A percentile compares a stretch with the other conserved stretches of the same genome.
These are phyloP conservation scores for Neostapfia colusana DNA, from an alignment of 176 grass and related monocot genomes.

Conservation along the genomic window DNA sequence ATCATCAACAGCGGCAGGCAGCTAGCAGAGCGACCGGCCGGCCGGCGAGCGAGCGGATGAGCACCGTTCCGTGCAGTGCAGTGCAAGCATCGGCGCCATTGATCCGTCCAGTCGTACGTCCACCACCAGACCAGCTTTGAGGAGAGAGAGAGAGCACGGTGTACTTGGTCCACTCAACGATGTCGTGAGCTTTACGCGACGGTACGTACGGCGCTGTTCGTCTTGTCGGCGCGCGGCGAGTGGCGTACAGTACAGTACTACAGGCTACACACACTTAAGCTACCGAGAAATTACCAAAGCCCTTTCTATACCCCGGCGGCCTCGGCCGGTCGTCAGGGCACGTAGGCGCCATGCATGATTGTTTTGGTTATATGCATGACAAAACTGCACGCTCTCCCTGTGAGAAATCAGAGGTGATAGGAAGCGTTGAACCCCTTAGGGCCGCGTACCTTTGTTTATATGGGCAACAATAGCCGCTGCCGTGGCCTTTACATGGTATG, in stretches of 20 bases:
- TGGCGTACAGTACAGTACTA: too few relatives aligned
- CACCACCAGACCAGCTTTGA: neutral
- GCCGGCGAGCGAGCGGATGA: neutral
- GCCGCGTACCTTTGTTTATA: too few relatives aligned
- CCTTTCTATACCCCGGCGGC: slow-evolving; percentile 26
- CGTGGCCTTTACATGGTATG: too few relatives aligned
- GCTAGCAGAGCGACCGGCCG: neutral
- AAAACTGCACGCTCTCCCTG: neutral
- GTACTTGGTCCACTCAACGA: slow-evolving; percentile 24
- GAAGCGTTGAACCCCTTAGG: too few relatives aligned
- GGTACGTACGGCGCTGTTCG: slow-evolving; percentile 32
- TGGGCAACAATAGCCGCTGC: too few relatives aligned
- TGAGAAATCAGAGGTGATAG: too few relatives aligned
- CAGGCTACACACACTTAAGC: neutral
- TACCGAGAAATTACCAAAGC: slow-evolving; percentile 16
- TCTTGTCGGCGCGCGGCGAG: neutral
- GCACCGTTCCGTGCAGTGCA: neutral
- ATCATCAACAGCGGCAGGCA: slow-evolving; percentile 13
- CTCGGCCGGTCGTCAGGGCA: too few relatives aligned
- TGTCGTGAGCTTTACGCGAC: slow-evolving; percentile 26
- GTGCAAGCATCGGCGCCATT: neutral
- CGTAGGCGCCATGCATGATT: slow-evolving; percentile 46
- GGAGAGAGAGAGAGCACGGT: neutral
- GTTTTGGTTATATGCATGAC: slow-evolving; percentile 2
- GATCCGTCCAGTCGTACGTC: slow-evolving; percentile 11